phyloP scores from a whole-genome alignment of 2,329 filamentous ascomycete genomes.

The Paraconiothyrium brasiliense region DNA sequence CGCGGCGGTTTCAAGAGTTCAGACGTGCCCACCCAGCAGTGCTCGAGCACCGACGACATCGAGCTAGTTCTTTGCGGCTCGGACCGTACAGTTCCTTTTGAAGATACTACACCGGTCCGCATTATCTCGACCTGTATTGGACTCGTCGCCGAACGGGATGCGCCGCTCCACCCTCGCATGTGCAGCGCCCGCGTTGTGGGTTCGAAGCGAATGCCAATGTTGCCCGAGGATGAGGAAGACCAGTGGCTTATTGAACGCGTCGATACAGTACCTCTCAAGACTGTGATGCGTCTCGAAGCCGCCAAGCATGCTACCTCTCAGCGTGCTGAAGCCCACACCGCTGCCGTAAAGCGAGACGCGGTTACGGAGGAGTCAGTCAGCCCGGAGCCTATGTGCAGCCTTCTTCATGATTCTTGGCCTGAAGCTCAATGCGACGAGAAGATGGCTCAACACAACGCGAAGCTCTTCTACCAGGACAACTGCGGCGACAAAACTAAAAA shows the following conservation, averaged over 20 bases:
- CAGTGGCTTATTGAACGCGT: not conserved
- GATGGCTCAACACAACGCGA: constrained; percentile 12
- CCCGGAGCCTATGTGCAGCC: not conserved
- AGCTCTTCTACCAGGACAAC: constrained; percentile 12
- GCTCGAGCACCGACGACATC: constrained; percentile 32
- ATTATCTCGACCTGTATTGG: constrained; percentile 26
- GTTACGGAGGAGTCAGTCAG: not conserved
- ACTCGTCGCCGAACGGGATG: constrained; percentile 4
- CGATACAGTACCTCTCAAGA: constrained; percentile 18
- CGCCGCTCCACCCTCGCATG: constrained; percentile 1
- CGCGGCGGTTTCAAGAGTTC: constrained; percentile 19
- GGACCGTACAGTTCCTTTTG: constrained; percentile 19
- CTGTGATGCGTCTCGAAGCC: constrained; percentile 20
- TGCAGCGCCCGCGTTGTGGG: constrained; percentile 14
- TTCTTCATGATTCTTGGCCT: not conserved
- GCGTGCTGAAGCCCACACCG: not conserved
- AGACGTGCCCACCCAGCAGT: constrained; percentile 26
- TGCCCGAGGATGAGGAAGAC: not conserved
- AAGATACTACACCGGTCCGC: constrained; percentile 20
- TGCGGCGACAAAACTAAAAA: constrained; percentile 6
- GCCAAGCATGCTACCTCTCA: constrained; percentile 14
- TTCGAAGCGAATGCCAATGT: constrained; percentile 9
- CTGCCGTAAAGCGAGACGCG: not conserved
- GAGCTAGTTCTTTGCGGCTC: constrained; percentile 38
- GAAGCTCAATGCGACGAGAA: constrained; percentile 10